These are phyloP conservation scores for Penicillium angulare DNA, from an alignment of 495 filamentous ascomycete genomes.

Conservation along the genomic window DNA sequence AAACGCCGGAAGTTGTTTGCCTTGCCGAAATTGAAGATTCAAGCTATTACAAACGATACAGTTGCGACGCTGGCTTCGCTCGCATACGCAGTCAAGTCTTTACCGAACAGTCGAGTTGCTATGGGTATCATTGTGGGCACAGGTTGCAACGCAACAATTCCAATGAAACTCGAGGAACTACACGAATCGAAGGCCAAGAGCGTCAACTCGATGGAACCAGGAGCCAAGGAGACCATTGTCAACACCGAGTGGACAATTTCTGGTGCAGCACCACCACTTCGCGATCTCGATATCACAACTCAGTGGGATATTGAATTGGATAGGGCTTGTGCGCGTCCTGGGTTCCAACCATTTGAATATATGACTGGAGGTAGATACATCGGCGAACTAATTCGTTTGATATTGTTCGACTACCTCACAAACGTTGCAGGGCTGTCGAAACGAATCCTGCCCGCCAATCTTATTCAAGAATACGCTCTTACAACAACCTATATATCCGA, in stretches of 20 bases:
- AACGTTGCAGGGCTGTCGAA: slow-evolving; percentile 33
- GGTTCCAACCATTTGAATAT: slow-evolving; percentile 85
- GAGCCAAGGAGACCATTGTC: slow-evolving; percentile 62
- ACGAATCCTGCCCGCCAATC: slow-evolving; percentile 52
- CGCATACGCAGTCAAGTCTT: slow-evolving; percentile 61
- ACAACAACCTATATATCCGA: slow-evolving; percentile 70
- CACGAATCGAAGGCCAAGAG: slow-evolving; percentile 59
- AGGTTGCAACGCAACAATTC: slow-evolving; percentile 79
- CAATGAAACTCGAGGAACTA: slow-evolving; percentile 62
- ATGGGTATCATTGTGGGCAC: slow-evolving; percentile 85
- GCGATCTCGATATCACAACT: slow-evolving; percentile 60
- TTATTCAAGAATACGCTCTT: slow-evolving; percentile 61
- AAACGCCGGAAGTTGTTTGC: slow-evolving; percentile 48
- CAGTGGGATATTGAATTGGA: slow-evolving; percentile 72
- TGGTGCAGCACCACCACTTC: slow-evolving; percentile 65
- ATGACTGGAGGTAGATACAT: slow-evolving; percentile 84
- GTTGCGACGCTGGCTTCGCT: slow-evolving; percentile 78
- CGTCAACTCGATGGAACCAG: slow-evolving; percentile 37
- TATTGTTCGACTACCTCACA: slow-evolving; percentile 65
- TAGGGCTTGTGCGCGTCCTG: slow-evolving; percentile 62
- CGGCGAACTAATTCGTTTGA: slow-evolving; percentile 74
- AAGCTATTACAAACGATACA: slow-evolving; percentile 79
- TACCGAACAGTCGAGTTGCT: slow-evolving; percentile 67
- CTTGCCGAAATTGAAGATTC: slow-evolving; percentile 66
- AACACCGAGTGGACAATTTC: slow-evolving; percentile 89